These are phyloP conservation scores for Aspergillus asperescens DNA, from an alignment of 495 filamentous ascomycete species.

Conservation along the genomic window DNA sequence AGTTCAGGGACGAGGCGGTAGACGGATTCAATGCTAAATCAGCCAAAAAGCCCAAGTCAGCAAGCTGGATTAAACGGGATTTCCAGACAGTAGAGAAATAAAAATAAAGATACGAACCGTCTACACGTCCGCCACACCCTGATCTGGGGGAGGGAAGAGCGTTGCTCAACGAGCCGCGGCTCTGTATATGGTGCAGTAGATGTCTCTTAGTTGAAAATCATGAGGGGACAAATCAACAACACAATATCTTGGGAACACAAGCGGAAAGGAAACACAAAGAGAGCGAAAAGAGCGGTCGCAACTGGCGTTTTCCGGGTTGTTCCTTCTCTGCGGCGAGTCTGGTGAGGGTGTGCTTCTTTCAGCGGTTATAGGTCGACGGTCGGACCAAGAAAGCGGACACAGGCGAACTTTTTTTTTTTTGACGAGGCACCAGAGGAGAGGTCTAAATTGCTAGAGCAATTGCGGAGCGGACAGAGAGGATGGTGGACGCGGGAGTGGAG, in stretches of 20 bases:
- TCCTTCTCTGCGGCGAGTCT: conserved; percentile 18
- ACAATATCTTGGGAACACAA: conserved; percentile 18
- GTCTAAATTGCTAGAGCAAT: conserved; percentile 5
- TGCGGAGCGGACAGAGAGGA: conserved; percentile 11
- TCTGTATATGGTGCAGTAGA: conserved; percentile 30
- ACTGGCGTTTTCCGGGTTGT: conserved; percentile 15
- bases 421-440: conserved; percentile 2
- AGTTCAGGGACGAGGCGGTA: conserved; percentile 39
- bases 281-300: conserved; percentile 21
- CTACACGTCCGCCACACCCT: conserved; percentile 42
- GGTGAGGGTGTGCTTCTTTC: conserved; percentile 9
- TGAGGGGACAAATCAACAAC: conserved; percentile 30
- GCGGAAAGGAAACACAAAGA: conserved; percentile 24
- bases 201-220: conserved; percentile 45
- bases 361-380: neutral
- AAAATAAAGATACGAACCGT: conserved; percentile 38
- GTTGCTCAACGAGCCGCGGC: conserved; percentile 42
- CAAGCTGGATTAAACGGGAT: conserved; percentile 1
- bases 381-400: conserved; percentile 10
- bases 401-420: conserved; percentile 9
- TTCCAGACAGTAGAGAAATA: conserved; percentile 8
- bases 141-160: conserved; percentile 38
- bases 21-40: conserved; percentile 24
- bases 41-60: conserved; percentile 14
- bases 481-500: conserved; percentile 2